Evolutionary conservation across 2,329 filamentous ascomycete species (phyloP).

Genomic region (Gremmenia infestans): DNA sequence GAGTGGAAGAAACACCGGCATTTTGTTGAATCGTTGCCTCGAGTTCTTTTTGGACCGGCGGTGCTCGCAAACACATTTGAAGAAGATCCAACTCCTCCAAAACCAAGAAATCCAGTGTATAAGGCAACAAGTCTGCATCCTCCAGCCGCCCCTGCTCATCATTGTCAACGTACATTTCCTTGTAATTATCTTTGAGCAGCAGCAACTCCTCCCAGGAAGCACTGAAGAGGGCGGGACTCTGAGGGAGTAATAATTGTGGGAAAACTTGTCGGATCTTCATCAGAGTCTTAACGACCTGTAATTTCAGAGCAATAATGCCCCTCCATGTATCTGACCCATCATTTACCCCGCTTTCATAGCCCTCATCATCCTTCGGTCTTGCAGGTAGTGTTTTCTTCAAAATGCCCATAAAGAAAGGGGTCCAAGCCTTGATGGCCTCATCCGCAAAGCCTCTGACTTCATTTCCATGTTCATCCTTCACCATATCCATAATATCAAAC

Average conservation of each 20-base stretch:
- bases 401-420: conserved; percentile 78
- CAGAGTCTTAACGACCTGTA: conserved; percentile 90
- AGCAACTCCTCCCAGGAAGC: conserved; percentile 86
- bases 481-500: conserved; percentile 94
- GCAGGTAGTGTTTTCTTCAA: conserved; percentile 70
- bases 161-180: conserved; percentile 78
- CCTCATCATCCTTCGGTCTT: conserved; percentile 49
- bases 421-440: conserved; percentile 77
- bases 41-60: conserved; percentile 85
- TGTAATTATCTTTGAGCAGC: conserved; percentile 66
- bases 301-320: conserved; percentile 77
- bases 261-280: conserved; percentile 86
- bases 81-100: conserved; percentile 94
- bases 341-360: conserved; percentile 47
- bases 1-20: conserved; percentile 55
- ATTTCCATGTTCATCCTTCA: conserved; percentile 84
- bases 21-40: conserved; percentile 66
- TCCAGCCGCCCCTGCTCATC: conserved; percentile 84
- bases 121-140: conserved; percentile 86
- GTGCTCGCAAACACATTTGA: conserved; percentile 82
- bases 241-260: conserved; percentile 71
- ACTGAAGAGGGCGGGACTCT: conserved; percentile 78
- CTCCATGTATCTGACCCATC: conserved; percentile 66
- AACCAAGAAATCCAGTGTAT: conserved; percentile 88
- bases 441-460: conserved; percentile 88